Evolutionary conservation across 441 rosid species (phyloP), one percentile per base, ranked within the genome.

Genomic region (Pelargonium citronellum): DNA sequence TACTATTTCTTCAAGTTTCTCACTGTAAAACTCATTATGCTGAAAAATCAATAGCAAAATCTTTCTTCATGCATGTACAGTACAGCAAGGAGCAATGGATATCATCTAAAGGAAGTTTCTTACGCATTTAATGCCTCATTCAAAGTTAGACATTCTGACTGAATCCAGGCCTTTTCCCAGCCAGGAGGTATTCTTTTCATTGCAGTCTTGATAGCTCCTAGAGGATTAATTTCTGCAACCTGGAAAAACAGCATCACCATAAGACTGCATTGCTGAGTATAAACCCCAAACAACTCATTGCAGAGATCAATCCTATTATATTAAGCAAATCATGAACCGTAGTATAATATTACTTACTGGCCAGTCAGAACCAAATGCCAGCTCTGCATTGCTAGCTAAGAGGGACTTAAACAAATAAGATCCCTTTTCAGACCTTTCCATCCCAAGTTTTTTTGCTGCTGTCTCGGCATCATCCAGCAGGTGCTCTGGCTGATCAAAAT

Each of bases 351-450:
- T 64, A 74, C 91, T 76, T 83, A 92, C 97, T 19, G 98, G 98
- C 98, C 97, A 93, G 76, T 91, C 98, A 73, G 97, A 89, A 71
- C 98, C 98, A 57, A 94, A 76, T 39, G 89, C 95, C 85, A 94
- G 74, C 49, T 65, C 75, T 41, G 90, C 88, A 64, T 85, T 83
- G 79, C 87, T 80, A 22, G 79, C 82, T 73, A 83, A 69, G 71
- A 94, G 82, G 37, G 97, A 89, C 15, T 30, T 76, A 69, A 86
- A 91, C 34, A 83, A 84, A 73, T 84, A 90, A 47, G 98, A 84
- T 55, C 82, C 90, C 67, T 66, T 82, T 51, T 81, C 34, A 47
- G 97, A 91, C 79, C 97, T 89, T 1, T 87, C 93, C 51, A 58
- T 70, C 64, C 97, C 98, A 24, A 94, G 93, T 79, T 90, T 94